Conservation (phyloP, 208 protist species). For the Tritrichomonas musculus region DNA sequence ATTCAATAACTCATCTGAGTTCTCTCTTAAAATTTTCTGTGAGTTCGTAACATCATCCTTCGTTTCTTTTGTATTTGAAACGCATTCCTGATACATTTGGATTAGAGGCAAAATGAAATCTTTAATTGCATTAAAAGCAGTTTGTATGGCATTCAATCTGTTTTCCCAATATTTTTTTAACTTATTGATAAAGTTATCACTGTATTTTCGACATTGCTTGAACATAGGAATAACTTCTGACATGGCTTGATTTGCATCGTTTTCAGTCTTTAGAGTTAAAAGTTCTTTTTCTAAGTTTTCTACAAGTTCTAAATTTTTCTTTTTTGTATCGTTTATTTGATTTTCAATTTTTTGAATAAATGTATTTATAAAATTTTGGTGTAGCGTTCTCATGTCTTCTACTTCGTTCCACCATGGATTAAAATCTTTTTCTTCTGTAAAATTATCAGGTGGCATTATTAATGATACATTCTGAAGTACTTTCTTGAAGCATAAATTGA, state of each 20-base stretch:
- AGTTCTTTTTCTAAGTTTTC: not conserved
- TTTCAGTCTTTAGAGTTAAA: not conserved
- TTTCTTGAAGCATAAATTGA: not conserved
- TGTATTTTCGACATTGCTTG: not conserved
- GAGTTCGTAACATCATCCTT: not conserved
- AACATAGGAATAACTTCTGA: not conserved
- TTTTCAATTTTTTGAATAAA: not conserved
- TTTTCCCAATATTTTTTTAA: not conserved
- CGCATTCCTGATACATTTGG: not conserved
- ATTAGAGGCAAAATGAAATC: not conserved
- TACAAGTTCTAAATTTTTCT: not conserved
- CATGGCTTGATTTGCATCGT: not conserved
- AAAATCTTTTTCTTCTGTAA: not conserved
- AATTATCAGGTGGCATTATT: not conserved
- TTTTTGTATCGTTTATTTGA: not conserved
- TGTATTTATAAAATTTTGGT: not conserved
- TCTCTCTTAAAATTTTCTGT: not conserved
- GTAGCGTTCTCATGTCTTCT: not conserved
- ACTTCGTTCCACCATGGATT: slow-evolving; percentile 12
- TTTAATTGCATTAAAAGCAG: not conserved
- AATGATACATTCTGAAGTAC: not conserved
- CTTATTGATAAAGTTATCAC: not conserved
- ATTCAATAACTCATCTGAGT: not conserved
- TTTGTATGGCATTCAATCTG: not conserved
- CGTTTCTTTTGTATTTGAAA: not conserved